Evolutionary conservation across 1,139 yeast genomes (phyloP), one percentile per base, ranked within the genome.

Genomic region (Suhomyces terraborum): DNA sequence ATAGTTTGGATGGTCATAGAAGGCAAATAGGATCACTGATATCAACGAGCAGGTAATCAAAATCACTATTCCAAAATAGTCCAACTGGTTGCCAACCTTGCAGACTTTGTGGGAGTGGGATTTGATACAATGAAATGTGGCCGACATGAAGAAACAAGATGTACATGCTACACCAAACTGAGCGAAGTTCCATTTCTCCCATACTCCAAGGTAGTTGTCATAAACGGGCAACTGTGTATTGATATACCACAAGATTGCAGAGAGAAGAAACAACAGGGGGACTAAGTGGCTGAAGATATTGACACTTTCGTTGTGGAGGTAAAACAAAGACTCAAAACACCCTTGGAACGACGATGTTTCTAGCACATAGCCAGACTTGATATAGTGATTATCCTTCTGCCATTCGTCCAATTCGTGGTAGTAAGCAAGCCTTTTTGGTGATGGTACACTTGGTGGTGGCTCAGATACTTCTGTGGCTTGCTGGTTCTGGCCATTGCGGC

Each of bases 381-480:
- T 88, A 58, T 63, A 87, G 52, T 86, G 89, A 56, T 91, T 91
- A 56, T 91, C 97, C 52, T 77, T 74, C 56, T 87, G 96, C 97
- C 97, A 89, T 6, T 73, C 79, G 7, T 88, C 91, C 6, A 89
- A 50, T 50, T 73, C 72, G 45, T 69, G 71, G 50, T 56, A 73
- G 43, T 45, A 68, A 32, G 51, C 48, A 8, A 41, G 41, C 10
- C 35, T 14, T 4, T n/a, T n/a, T 18, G 32, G 2, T 9, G 32
- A 12, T 12, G 25, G 8, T 19, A 9, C 17, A 12, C 5, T 9
- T n/a, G 14, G n/a, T 21, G 17, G 8, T n/a, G 32, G 12, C 9
- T 14, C 12, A 13, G 17, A 13, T n/a, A 14, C 24, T 12, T n/a
- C 16, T 4, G 9, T 19, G 16, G 20, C 21, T 7, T 8, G n/a